Evolutionary conservation across 441 rosid species (phyloP).

Genomic region (Croton laevigatus): DNA sequence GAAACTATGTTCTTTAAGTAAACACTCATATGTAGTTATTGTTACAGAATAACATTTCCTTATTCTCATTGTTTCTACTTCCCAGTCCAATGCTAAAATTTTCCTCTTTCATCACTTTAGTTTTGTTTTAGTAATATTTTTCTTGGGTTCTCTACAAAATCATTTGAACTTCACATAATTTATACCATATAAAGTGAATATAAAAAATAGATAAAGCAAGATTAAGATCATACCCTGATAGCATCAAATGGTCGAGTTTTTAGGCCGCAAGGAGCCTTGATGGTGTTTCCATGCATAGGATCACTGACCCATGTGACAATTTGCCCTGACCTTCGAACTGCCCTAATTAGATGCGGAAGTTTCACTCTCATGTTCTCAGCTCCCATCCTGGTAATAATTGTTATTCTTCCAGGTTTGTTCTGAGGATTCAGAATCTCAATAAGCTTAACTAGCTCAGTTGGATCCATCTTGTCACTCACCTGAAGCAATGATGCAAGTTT

Average conservation of each 20-base stretch:
- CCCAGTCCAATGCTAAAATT: background rate
- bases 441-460: constrained; percentile 80
- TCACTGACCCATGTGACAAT: constrained; percentile 97
- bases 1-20: background rate
- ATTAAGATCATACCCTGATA: constrained; percentile 61
- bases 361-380: constrained; percentile 99
- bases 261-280: constrained; percentile 85
- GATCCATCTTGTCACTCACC: constrained; percentile 98
- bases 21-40: background rate
- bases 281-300: constrained; percentile 98
- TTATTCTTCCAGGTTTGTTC: constrained; percentile 88
- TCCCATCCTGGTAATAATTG: constrained; percentile 89
- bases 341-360: constrained; percentile 89
- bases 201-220: constrained; percentile 3
- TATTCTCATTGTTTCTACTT: background rate
- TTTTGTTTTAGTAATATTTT: no score
- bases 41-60: background rate
- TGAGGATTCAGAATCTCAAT: constrained; percentile 87
- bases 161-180: background rate
- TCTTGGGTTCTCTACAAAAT: background rate
- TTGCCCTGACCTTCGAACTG: constrained; percentile 78
- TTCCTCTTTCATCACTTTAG: background rate
- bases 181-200: background rate
- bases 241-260: constrained; percentile 94
- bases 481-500: constrained; percentile 33